Evolutionary conservation across 116 monocot genomes (phyloP), one percentile per base, ranked within the genome.

Genomic region (Dioscorea cayenensis): DNA sequence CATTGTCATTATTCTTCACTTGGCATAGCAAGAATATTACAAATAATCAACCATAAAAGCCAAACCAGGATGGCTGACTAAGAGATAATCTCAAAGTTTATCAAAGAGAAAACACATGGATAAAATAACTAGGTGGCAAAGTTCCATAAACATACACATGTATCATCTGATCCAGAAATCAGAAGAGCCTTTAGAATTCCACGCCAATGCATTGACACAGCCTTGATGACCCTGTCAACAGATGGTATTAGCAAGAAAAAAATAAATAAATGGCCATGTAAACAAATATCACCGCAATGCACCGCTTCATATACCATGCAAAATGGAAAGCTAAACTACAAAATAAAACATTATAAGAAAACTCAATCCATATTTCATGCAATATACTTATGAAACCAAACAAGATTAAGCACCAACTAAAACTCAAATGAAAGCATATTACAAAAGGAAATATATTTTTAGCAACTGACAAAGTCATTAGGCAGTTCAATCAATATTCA

Each of bases 131-230:
- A 35, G 36, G 60, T 36, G 14, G 18, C 37, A 13, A 69, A 68
- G 78, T 63, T 52, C 22, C 60, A 63, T 28, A 67, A 72, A 63
- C 32, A 76, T 95, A 96, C 96, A 78, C 79, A 75, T 50, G 88
- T 88, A 78, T 96, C 96, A 81, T 96, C 96, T 60, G 96, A 96
- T 60, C 96, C 96, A 62, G 96, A 96, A 69, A 96, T 71, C 20
- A 96, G 67, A 74, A 96, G 84, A 86, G 28, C 96, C 96, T 7
- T 68, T 84, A 28, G 92, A 85, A 76, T 96, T 96, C 96, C 96
- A 96, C 18, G 92, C 85, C 71, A 96, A 75, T 69, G 93, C 76
- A 85, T 96, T 96, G 21, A 96, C 96, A 86, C 96, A 96, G 75
- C 96, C 90, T 77, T 71, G 75, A 84, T 96, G 96, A 17, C 96